These are phyloP conservation scores for Apophysomyces trapeziformis DNA, from an alignment of 371 early-diverging fungal species.

Conservation along the genomic window DNA sequence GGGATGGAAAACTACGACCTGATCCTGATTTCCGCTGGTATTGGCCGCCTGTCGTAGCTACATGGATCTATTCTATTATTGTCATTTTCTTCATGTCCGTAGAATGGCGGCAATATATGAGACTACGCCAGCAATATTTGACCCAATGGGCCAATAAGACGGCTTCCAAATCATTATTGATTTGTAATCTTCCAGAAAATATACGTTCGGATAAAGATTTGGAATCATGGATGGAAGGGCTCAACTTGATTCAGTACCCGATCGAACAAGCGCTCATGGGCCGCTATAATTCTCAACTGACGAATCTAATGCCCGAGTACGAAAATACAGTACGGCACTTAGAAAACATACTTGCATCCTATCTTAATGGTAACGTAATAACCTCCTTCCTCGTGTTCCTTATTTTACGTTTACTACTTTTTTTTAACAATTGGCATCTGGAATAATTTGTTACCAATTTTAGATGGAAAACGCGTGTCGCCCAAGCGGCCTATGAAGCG, in stretches of 20 bases:
- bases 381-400: too few relatives aligned
- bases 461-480: conserved; percentile 3
- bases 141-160: conserved; percentile 53
- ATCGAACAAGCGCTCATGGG: conserved; percentile 66
- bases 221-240: conserved; percentile 45
- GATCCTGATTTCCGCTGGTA: conserved; percentile 43
- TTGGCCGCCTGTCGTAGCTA: conserved; percentile 62
- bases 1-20: conserved; percentile 26
- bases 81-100: conserved; percentile 50
- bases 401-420: neutral
- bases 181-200: conserved; percentile 62
- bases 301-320: conserved; percentile 68
- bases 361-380: conserved; percentile 40
- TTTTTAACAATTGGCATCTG: too few relatives aligned
- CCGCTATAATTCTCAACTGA: conserved; percentile 63
- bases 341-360: conserved; percentile 64
- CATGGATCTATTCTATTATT: conserved; percentile 58
- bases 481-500: neutral
- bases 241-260: conserved; percentile 25
- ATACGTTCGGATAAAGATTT: conserved; percentile 55
- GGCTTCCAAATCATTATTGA: conserved; percentile 58
- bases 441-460: neutral
- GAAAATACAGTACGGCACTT: conserved; percentile 59
- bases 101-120: conserved; percentile 54
- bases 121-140: conserved; percentile 57